These are phyloP conservation scores for Cryphonectria carpinicola DNA, from an alignment of 2,329 filamentous ascomycete species.

Conservation along the genomic window DNA sequence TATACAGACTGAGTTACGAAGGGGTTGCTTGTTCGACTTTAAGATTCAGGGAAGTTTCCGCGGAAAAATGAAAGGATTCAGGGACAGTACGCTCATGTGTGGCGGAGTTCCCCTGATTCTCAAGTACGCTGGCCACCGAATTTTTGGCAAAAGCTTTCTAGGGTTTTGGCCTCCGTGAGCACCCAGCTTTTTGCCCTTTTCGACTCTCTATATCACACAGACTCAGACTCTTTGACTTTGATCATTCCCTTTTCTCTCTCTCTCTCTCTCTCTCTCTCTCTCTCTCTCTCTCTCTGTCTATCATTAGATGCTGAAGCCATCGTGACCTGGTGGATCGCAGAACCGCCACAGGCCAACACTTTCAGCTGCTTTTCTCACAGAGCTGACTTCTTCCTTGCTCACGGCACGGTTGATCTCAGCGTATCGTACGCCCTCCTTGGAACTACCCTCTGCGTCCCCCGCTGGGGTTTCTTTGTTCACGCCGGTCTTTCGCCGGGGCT, in stretches of 20 bases:
- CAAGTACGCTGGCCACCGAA: not conserved
- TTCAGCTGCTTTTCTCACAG: slow-evolving; percentile 69
- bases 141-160: not conserved
- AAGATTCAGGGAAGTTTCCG: not conserved
- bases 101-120: not conserved
- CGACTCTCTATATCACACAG: too few relatives aligned
- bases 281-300: not conserved
- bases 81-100: slow-evolving; percentile 2
- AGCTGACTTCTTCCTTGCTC: slow-evolving; percentile 65
- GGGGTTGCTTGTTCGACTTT: not conserved
- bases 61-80: not conserved
- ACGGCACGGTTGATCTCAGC: slow-evolving; percentile 78
- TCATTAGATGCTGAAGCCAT: slow-evolving; percentile 53
- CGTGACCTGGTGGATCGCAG: slow-evolving; percentile 63
- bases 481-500: slow-evolving; percentile 51
- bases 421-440: slow-evolving; percentile 62
- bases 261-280: not conserved
- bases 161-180: not conserved
- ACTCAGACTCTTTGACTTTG: not conserved
- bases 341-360: slow-evolving; percentile 79
- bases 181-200: not conserved
- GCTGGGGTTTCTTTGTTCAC: slow-evolving; percentile 35
- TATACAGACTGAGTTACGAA: not conserved
- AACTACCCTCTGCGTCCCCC: slow-evolving; percentile 34
- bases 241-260: not conserved